A percentile compares a stretch with the other conserved stretches of the same genome.
Evolutionary conservation across 306 rosid genomes (phyloP).

Genomic region (Alnus rubra): DNA sequence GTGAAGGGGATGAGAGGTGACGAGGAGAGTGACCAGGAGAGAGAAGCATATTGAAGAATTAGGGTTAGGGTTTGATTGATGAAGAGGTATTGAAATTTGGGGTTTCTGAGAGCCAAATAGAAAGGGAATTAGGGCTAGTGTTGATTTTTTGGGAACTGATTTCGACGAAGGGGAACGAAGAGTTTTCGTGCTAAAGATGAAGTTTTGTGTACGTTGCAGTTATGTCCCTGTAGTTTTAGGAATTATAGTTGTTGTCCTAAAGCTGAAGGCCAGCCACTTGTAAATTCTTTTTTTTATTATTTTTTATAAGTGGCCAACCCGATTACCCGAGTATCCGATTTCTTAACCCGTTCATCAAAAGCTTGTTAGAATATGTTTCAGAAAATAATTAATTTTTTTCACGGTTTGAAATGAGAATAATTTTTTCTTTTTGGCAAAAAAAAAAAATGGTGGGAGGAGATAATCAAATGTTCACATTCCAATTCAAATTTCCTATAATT

Average conservation of each 20-base stretch:
- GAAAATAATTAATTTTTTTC: too few species aligned
- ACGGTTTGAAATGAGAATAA: too few species aligned
- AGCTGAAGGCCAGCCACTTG: neutral
- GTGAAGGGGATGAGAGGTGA: constrained; percentile 79
- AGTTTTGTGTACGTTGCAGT: neutral
- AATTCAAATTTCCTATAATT: too few species aligned
- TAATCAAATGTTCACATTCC: too few species aligned
- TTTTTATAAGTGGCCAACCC: too few species aligned
- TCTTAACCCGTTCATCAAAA: too few species aligned
- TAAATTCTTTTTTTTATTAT: too few species aligned
- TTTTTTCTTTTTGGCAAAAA: too few species aligned
- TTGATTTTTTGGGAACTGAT: neutral
- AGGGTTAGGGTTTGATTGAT: constrained; percentile 10
- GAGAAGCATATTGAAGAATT: constrained; percentile 59
- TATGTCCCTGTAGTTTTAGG: neutral
- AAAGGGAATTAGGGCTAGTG: constrained; percentile 8
- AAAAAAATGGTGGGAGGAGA: too few species aligned
- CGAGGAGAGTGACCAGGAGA: constrained; percentile 96
- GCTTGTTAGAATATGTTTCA: too few species aligned
- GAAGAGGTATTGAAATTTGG: neutral
- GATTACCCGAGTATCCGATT: neutral
- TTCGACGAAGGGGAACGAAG: neutral
- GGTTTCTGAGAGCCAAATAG: neutral
- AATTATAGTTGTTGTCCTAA: neutral
- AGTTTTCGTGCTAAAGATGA: too few species aligned